phyloP scores from a whole-genome alignment of 1,284 basidiomycete genomes.

The Termitomyces sp. region DNA sequence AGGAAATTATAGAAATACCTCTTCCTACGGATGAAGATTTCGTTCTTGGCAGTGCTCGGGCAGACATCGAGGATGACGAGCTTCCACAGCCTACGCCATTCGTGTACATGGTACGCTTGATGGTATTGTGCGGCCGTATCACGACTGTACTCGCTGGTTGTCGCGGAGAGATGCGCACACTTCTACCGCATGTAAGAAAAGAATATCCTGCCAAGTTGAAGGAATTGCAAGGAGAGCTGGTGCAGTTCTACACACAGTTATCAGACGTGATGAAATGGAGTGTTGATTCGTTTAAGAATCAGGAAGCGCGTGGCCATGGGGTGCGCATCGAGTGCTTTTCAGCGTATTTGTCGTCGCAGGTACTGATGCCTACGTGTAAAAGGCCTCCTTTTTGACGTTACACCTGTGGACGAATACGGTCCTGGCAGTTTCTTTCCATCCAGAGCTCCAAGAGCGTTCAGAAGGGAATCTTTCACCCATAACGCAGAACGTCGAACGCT shows the following conservation, averaged over 20 bases:
- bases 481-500: constrained; percentile 11
- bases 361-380: background rate
- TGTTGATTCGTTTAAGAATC: constrained; percentile 13
- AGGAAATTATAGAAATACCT: constrained; percentile 15
- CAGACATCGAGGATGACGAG: constrained; percentile 7
- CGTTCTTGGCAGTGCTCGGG: constrained; percentile 8
- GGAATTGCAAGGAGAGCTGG: constrained; percentile 9
- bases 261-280: constrained; percentile 14
- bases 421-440: constrained; percentile 11
- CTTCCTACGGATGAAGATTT: constrained; percentile 15
- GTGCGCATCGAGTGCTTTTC: background rate
- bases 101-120: constrained; percentile 13
- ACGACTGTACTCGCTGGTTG: constrained; percentile 11
- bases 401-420: constrained; percentile 14
- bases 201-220: constrained; percentile 4
- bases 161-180: constrained; percentile 10
- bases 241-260: constrained; percentile 11
- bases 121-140: constrained; percentile 13
- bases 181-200: constrained; percentile 2
- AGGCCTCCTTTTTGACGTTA: constrained; percentile 14
- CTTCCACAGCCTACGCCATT: constrained; percentile 12
- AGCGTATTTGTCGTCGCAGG: background rate
- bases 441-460: constrained; percentile 10
- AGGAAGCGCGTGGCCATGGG: constrained; percentile 15
- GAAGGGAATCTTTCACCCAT: constrained; percentile 6